Evolutionary conservation across 176 grass and related monocot species (phyloP).

Genomic region (Ensete glaucum): DNA sequence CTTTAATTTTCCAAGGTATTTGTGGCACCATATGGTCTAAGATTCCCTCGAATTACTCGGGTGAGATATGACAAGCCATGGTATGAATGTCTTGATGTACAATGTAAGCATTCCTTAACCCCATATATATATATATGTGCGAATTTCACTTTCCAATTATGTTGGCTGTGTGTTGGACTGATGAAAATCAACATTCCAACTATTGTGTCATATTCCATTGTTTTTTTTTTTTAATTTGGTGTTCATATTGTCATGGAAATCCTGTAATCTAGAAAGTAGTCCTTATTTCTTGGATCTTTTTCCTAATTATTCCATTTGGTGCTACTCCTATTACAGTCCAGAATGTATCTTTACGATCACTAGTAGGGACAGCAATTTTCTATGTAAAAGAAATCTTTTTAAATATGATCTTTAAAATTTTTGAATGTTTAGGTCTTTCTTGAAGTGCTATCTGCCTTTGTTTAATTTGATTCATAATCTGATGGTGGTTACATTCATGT

Average conservation of each 20-base stretch:
- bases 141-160: neutral
- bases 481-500: neutral
- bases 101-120: slow-evolving; percentile 47
- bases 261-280: neutral
- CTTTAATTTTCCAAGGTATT: slow-evolving; percentile 60
- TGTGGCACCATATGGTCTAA: slow-evolving; percentile 74
- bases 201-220: no score
- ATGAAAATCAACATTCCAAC: no score
- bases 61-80: slow-evolving; percentile 96
- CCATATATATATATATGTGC: neutral
- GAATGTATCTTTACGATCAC: neutral
- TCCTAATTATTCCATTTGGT: slow-evolving; percentile 1
- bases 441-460: neutral
- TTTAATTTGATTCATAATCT: neutral
- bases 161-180: neutral
- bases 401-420: neutral
- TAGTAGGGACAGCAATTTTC: neutral
- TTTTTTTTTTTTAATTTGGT: neutral
- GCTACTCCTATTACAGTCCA: neutral
- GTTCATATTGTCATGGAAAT: neutral
- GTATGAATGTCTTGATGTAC: slow-evolving; percentile 90
- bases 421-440: neutral
- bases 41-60: slow-evolving; percentile 76
- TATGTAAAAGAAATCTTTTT: neutral
- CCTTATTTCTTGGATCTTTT: neutral